Conservation (phyloP, 257 asterid species). For the Solanum clarkiae region DNA sequence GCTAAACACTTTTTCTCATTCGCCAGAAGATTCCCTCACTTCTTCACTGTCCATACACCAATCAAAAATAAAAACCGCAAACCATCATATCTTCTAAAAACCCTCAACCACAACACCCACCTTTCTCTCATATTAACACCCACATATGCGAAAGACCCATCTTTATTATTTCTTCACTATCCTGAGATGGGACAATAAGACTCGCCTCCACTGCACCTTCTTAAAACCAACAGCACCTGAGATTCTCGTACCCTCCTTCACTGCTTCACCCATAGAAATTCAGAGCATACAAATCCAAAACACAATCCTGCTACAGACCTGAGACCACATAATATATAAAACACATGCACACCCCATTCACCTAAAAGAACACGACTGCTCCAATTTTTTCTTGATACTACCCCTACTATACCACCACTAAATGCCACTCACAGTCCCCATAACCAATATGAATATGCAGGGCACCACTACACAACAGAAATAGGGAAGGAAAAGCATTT, state of each 20-base stretch:
- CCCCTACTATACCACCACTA: neutral
- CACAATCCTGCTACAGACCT: neutral
- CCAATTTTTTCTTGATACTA: neutral
- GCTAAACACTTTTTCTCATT: neutral
- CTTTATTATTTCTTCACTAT: neutral
- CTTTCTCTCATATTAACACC: neutral
- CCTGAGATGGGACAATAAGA: neutral
- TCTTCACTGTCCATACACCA: neutral
- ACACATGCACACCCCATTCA: neutral
- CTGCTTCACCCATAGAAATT: neutral
- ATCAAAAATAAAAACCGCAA: neutral
- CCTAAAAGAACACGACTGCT: neutral
- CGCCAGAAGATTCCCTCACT: neutral
- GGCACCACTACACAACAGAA: neutral
- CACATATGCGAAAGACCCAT: neutral
- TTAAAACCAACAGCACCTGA: neutral
- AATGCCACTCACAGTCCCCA: neutral
- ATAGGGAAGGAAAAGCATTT: neutral
- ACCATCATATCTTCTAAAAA: neutral
- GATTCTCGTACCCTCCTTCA: neutral
- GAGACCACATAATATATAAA: neutral
- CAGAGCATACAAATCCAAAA: neutral
- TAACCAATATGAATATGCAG: neutral
- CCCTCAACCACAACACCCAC: neutral
- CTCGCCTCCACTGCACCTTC: neutral